A percentile compares a stretch with the other conserved stretches of the same genome.
Conservation (phyloP, 306 rosid species). For the Dalbergia cultrata region DNA sequence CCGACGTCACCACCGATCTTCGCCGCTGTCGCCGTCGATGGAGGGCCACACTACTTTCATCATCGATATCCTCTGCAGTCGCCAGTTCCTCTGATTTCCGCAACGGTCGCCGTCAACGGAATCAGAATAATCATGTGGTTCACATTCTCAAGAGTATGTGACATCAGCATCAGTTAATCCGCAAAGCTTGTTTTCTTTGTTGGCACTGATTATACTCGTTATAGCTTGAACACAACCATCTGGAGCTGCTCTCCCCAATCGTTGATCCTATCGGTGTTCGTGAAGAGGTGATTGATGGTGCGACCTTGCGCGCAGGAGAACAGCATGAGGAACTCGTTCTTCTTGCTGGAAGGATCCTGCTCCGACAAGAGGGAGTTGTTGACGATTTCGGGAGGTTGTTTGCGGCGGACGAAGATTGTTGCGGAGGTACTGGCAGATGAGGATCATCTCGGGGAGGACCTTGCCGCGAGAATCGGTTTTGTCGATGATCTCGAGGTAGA, state of each 20-base stretch:
- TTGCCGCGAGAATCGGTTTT: slow-evolving; percentile 90
- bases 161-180: slow-evolving; percentile 14
- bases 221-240: slow-evolving; percentile 82
- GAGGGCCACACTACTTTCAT: too few species aligned
- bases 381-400: slow-evolving; percentile 79
- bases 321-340: slow-evolving; percentile 95
- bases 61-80: too few species aligned
- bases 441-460: slow-evolving; percentile 93
- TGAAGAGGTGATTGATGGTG: slow-evolving; percentile 71
- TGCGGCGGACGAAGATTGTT: slow-evolving; percentile 89
- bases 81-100: too few species aligned
- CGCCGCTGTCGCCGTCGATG: too few species aligned
- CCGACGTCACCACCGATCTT: too few species aligned
- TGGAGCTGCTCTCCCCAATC: slow-evolving; percentile 96
- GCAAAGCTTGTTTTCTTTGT: slow-evolving; percentile 6
- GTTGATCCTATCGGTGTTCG: slow-evolving; percentile 68
- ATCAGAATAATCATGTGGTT: slow-evolving; percentile 59
- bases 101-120: too few species aligned
- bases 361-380: slow-evolving; percentile 77
- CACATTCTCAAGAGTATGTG: slow-evolving; percentile 73
- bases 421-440: slow-evolving; percentile 93
- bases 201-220: not conserved
- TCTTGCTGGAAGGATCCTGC: slow-evolving; percentile 86
- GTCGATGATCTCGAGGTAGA: slow-evolving; percentile 92
- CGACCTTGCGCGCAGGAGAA: slow-evolving; percentile 89